Percentiles rank a stretch among this genome's conserved stretches.
Conservation (phyloP, 2,329 filamentous ascomycete genomes). For the Pyricularia pennisetigena region DNA sequence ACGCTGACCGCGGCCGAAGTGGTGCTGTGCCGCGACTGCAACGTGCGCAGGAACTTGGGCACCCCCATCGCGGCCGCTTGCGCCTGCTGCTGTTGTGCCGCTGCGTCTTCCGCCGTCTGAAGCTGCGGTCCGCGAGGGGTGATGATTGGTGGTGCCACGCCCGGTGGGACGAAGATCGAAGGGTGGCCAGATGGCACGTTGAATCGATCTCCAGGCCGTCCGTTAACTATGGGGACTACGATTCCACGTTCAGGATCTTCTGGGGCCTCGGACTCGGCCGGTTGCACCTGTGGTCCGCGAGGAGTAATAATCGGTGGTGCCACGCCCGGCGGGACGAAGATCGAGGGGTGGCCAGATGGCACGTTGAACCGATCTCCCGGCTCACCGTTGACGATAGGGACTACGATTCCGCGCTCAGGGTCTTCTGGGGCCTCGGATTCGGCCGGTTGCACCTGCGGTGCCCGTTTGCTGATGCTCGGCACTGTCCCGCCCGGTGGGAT, state of each 20-base stretch:
- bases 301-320: not conserved
- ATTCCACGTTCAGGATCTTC: slow-evolving; percentile 1
- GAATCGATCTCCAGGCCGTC: not conserved
- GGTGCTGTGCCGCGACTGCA: slow-evolving; percentile 31
- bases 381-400: slow-evolving; percentile 8
- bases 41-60: slow-evolving; percentile 17
- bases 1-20: slow-evolving; percentile 33
- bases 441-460: not conserved
- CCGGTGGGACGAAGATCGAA: not conserved
- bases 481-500: not conserved
- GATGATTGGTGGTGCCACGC: not conserved
- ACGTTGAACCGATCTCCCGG: not conserved
- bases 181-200: not conserved
- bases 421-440: not conserved
- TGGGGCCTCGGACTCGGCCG: not conserved
- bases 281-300: not conserved
- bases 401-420: slow-evolving; percentile 1
- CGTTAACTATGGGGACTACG: slow-evolving; percentile 8
- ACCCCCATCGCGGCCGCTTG: slow-evolving; percentile 7
- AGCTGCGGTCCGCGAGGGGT: not conserved
- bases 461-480: not conserved
- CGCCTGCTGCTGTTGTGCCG: not conserved
- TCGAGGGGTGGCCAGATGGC: not conserved
- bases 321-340: not conserved
- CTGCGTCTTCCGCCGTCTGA: not conserved